Percentiles rank a stretch among this genome's conserved stretches.
Evolutionary conservation across 768 basidiomycete species (phyloP).

Genomic region (Sistotremastrum niveocremeum): DNA sequence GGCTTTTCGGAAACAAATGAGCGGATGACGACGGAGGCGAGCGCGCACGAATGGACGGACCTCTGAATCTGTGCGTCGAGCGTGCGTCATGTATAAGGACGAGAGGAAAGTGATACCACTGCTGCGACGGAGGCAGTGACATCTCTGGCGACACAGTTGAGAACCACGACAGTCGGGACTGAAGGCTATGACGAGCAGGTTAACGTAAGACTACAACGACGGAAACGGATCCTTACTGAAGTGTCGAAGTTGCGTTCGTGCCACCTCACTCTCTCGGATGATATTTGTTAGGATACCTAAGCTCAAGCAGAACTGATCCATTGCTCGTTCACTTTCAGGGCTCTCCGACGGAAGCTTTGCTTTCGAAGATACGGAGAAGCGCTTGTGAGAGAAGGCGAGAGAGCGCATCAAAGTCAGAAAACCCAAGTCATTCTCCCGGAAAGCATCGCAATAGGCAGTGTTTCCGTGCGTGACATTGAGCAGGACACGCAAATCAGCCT

Average conservation of each 20-base stretch:
- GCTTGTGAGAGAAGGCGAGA: constrained; percentile 26
- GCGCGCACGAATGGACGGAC: too few species aligned
- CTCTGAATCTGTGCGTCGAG: too few species aligned
- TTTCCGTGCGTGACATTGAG: constrained; percentile 60
- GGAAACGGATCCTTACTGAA: constrained; percentile 30
- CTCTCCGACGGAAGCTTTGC: constrained; percentile 8
- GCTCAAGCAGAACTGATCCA: constrained; percentile 65
- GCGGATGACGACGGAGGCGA: not conserved
- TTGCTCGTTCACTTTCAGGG: constrained; percentile 22
- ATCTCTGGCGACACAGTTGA: too few species aligned
- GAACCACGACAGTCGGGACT: too few species aligned
- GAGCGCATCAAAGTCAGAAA: constrained; percentile 35
- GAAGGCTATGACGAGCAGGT: not conserved
- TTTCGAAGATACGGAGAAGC: constrained; percentile 9
- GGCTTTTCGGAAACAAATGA: not conserved
- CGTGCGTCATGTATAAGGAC: too few species aligned
- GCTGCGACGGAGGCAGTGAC: too few species aligned
- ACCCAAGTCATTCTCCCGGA: constrained; percentile 33
- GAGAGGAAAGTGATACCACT: too few species aligned
- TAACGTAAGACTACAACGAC: not conserved
- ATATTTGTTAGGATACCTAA: constrained; percentile 68
- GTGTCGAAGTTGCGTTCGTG: constrained; percentile 21
- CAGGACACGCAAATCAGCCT: constrained; percentile 48
- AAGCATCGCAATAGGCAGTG: constrained; percentile 36
- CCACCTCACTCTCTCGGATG: constrained; percentile 42